phyloP scores from a whole-genome alignment of 2,329 filamentous ascomycete species.

The Huntiella moniliformis region DNA sequence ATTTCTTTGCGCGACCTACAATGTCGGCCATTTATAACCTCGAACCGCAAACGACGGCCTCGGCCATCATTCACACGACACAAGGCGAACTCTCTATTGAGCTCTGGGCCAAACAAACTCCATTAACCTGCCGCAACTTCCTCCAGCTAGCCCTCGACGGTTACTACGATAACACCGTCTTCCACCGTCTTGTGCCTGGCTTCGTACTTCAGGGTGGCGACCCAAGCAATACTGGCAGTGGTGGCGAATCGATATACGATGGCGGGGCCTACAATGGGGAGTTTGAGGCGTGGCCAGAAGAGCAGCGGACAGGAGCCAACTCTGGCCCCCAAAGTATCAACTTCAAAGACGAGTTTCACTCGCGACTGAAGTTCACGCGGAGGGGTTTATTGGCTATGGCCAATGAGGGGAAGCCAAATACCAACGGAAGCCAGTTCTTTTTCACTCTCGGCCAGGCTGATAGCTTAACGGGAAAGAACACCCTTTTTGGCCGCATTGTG shows the following conservation, averaged over 20 bases:
- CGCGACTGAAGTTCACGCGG: slow-evolving; percentile 78
- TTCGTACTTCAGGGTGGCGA: slow-evolving; percentile 94
- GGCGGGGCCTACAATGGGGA: slow-evolving; percentile 57
- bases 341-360: slow-evolving; percentile 77
- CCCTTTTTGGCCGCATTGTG: slow-evolving; percentile 77
- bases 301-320: slow-evolving; percentile 42
- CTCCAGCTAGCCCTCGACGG: slow-evolving; percentile 86
- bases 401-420: slow-evolving; percentile 57
- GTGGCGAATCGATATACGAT: slow-evolving; percentile 83
- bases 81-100: slow-evolving; percentile 77
- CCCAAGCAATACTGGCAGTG: slow-evolving; percentile 77
- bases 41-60: slow-evolving; percentile 77
- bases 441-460: slow-evolving; percentile 72
- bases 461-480: slow-evolving; percentile 78
- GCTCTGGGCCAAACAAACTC: slow-evolving; percentile 87
- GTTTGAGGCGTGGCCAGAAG: slow-evolving; percentile 54
- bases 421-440: slow-evolving; percentile 95
- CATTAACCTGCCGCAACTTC: slow-evolving; percentile 84
- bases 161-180: slow-evolving; percentile 86
- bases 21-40: slow-evolving; percentile 92
- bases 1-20: not conserved
- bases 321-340: slow-evolving; percentile 39
- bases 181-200: slow-evolving; percentile 78
- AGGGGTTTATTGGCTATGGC: slow-evolving; percentile 90
- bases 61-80: slow-evolving; percentile 77